Conservation (phyloP, 768 basidiomycete species). For the Phlebiopsis gigantea region DNA sequence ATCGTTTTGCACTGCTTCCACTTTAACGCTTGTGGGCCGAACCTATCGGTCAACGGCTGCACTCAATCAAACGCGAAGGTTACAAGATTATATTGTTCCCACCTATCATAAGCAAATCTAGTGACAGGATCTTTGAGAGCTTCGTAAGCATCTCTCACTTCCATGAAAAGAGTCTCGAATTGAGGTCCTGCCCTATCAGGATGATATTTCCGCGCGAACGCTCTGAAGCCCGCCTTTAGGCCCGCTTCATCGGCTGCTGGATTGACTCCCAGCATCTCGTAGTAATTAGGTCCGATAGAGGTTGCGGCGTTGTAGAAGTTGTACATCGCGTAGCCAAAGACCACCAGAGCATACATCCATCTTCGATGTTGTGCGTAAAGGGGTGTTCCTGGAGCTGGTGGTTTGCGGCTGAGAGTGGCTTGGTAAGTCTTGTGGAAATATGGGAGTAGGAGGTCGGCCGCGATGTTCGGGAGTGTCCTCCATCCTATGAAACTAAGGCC, state of each 20-base stretch:
- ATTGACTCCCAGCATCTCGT: constrained; percentile 62
- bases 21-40: constrained; percentile 64
- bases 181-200: constrained; percentile 65
- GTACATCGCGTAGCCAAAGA: constrained; percentile 63
- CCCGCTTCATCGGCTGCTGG: constrained; percentile 60
- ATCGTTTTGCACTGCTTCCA: constrained; percentile 69
- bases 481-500: constrained; percentile 38
- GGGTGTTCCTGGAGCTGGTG: constrained; percentile 38
- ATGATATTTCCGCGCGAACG: constrained; percentile 70
- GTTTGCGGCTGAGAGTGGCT: constrained; percentile 27
- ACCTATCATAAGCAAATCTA: constrained; percentile 86
- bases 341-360: constrained; percentile 54
- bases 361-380: constrained; percentile 56
- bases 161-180: constrained; percentile 64
- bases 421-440: constrained; percentile 36
- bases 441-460: constrained; percentile 46
- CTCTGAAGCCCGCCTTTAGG: constrained; percentile 68
- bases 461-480: constrained; percentile 61
- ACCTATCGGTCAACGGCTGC: constrained; percentile 38
- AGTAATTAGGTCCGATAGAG: constrained; percentile 68
- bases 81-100: constrained; percentile 20
- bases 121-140: constrained; percentile 71
- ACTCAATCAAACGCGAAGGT: not conserved
- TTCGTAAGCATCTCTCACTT: constrained; percentile 70
- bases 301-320: constrained; percentile 53